Conservation (phyloP, 768 basidiomycete species). For the Lentinula detonsa region DNA sequence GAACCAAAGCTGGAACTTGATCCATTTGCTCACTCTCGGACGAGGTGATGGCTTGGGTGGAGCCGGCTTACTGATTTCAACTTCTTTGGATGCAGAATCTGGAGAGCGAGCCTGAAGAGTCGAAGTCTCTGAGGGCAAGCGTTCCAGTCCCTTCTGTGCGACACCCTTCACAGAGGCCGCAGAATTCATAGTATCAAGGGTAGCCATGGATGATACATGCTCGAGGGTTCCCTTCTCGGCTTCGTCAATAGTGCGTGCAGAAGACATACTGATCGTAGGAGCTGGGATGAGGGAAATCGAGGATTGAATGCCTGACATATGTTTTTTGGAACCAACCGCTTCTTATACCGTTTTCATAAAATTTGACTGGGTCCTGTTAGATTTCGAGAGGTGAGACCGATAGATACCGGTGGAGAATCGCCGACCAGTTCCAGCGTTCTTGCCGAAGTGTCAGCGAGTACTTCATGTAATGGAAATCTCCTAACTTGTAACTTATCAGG, state of each 20-base stretch:
- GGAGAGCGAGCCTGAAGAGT: neutral
- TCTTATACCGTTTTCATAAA: neutral
- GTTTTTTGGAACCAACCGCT: neutral
- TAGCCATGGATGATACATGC: neutral
- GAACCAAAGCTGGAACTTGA: conserved; percentile 67
- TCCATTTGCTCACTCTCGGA: conserved; percentile 42
- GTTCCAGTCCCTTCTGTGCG: neutral
- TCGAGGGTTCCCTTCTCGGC: conserved; percentile 5
- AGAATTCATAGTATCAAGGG: neutral
- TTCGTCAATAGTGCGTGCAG: neutral
- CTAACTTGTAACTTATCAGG: neutral
- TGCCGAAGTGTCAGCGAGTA: neutral
- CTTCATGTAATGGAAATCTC: neutral
- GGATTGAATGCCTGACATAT: neutral
- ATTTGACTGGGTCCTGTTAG: neutral
- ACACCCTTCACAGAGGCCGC: neutral
- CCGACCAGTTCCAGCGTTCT: neutral
- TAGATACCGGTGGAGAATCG: neutral
- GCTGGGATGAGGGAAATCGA: neutral
- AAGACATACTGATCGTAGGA: neutral
- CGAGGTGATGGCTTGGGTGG: conserved; percentile 22
- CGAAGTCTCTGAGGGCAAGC: neutral
- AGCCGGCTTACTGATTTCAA: neutral
- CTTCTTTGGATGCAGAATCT: neutral
- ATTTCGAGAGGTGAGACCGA: neutral